Percentiles rank a stretch among this genome's conserved stretches.
These are phyloP conservation scores for Ustilago lituana DNA, from an alignment of 1,284 basidiomycete genomes.

Conservation along the genomic window DNA sequence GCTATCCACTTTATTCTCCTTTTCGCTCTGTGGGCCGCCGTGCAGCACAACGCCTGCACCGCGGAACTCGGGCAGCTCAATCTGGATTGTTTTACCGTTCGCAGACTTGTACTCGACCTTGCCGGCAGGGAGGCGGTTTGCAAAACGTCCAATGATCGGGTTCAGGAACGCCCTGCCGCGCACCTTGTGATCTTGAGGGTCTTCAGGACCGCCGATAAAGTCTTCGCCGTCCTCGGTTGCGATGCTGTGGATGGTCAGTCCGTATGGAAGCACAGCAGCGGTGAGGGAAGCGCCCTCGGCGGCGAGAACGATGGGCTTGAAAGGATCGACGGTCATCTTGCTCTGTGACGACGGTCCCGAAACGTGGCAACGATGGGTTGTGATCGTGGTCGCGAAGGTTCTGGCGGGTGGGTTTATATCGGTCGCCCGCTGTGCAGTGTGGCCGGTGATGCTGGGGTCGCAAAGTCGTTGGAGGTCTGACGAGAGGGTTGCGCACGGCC, in stretches of 20 bases:
- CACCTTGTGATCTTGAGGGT: slow-evolving; percentile 45
- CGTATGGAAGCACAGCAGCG: slow-evolving; percentile 54
- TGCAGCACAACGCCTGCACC: slow-evolving; percentile 55
- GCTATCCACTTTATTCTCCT: slow-evolving; percentile 23
- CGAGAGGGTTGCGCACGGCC: slow-evolving; percentile 11
- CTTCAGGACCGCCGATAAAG: slow-evolving; percentile 60
- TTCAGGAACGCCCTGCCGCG: slow-evolving; percentile 56
- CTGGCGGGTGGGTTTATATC: neutral
- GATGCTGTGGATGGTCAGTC: slow-evolving; percentile 59
- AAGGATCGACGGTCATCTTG: slow-evolving; percentile 47
- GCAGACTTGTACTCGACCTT: slow-evolving; percentile 30
- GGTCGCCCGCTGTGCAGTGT: neutral
- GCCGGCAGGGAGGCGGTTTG: slow-evolving; percentile 61
- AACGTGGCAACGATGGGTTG: no score
- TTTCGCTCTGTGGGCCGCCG: slow-evolving; percentile 52
- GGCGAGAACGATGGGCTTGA: slow-evolving; percentile 45
- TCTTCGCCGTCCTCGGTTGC: slow-evolving; percentile 43
- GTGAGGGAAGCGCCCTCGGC: slow-evolving; percentile 34
- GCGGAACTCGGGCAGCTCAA: slow-evolving; percentile 48
- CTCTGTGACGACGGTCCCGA: no score
- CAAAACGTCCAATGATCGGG: slow-evolving; percentile 61
- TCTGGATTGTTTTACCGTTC: slow-evolving; percentile 23
- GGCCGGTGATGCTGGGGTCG: neutral
- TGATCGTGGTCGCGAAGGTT: no score
- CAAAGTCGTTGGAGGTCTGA: no score